Evolutionary conservation across 1,284 basidiomycete genomes (phyloP), one percentile per base, ranked within the genome.

Genomic region (Athelia sp.): DNA sequence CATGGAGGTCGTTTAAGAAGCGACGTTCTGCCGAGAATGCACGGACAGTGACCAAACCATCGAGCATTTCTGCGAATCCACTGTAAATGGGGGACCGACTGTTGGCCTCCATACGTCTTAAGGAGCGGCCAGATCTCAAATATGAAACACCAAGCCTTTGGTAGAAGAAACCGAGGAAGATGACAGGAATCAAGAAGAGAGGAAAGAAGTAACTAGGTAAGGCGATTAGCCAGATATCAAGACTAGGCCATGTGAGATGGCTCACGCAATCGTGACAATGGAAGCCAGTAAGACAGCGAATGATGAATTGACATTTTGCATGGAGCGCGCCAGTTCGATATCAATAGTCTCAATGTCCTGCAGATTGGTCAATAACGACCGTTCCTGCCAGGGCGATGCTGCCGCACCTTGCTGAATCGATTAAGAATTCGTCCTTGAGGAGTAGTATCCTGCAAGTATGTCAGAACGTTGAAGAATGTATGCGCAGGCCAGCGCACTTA

Each of bases 21-120:
- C 79, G 73, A 35, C 72, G 70, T 59, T 95, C 92, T 1, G 84
- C 88, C 9, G 87, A 87, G 67, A 94, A 97, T 0, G 93, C 94
- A 45, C 93, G 81, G 32, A 96, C 90, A n/a, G 88, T 86, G 42
- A 90, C 77, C 45, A 93, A 85, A 18, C 90, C 90, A 51, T 83
- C 81, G 31, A 93, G 69, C 13, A 91, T 66, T 65, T 96, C 92
- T 4, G 78, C 80, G 59, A 93, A 92, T 48, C 87, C 86, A 2
- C 85, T 81, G 62, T 84, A 87, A 50, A 89, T 86, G 0, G 85
- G 86, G 3, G 82, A 86, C 14, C 84, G 72, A 1, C 78, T 75
- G 56, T 81, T 86, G 3, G 82, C 84, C 64, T 93, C 89, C 78
- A 93, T 85, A 18, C 90, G 74, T 45, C 89, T 78, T 23, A 93